Evolutionary conservation across 2,329 filamentous ascomycete genomes (phyloP).

Genomic region (Fusarium burgessii): DNA sequence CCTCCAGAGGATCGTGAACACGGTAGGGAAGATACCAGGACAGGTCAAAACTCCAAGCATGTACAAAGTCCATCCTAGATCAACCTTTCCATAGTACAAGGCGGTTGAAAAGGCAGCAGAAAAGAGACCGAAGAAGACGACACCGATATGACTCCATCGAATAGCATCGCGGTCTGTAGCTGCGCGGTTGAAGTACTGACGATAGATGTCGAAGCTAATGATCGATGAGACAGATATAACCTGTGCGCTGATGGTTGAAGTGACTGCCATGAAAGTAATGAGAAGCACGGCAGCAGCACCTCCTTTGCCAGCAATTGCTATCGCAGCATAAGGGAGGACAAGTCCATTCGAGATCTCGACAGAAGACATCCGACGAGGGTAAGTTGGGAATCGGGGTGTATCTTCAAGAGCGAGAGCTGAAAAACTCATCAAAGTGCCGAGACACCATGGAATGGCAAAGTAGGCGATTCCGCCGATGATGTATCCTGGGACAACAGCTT

Average conservation of each 20-base stretch:
- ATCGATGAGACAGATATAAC: constrained; percentile 66
- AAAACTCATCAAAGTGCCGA: constrained; percentile 64
- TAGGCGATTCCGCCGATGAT: constrained; percentile 65
- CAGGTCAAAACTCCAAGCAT: constrained; percentile 66
- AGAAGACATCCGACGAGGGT: constrained; percentile 65
- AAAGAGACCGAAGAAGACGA: constrained; percentile 64
- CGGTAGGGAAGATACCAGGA: constrained; percentile 65
- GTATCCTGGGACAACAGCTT: constrained; percentile 64
- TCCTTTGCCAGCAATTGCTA: constrained; percentile 76
- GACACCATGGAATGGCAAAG: constrained; percentile 65
- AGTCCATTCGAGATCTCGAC: constrained; percentile 75
- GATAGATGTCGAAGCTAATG: constrained; percentile 66
- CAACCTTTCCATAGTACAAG: constrained; percentile 65
- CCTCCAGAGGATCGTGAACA: constrained; percentile 65
- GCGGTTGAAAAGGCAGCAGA: constrained; percentile 64
- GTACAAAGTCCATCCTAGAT: constrained; percentile 66
- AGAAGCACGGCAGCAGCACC: constrained; percentile 76
- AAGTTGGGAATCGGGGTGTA: constrained; percentile 64
- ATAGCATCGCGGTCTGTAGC: constrained; percentile 63
- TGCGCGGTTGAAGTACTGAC: constrained; percentile 59
- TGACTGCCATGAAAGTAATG: constrained; percentile 83
- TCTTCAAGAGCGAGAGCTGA: constrained; percentile 61
- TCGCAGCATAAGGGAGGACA: constrained; percentile 76
- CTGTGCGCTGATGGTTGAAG: constrained; percentile 65
- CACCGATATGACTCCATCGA: constrained; percentile 63